A percentile compares a stretch with the other conserved stretches of the same genome.
Conservation (phyloP, 2,329 filamentous ascomycete genomes). For the Fusarium verrucosum region DNA sequence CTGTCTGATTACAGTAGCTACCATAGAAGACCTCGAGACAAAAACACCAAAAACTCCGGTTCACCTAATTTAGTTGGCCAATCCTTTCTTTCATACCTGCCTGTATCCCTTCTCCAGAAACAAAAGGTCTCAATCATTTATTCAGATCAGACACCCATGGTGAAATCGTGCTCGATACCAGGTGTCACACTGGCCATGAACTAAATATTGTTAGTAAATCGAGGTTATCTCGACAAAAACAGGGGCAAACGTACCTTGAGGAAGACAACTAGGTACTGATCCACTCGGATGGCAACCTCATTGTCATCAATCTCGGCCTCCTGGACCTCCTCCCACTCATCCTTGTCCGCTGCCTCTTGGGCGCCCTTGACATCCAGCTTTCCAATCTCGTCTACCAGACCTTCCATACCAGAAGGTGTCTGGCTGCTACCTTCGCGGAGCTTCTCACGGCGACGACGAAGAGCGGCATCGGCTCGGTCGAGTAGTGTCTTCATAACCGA, state of each 20-base stretch:
- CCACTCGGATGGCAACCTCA: constrained; percentile 84
- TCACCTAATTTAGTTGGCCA: constrained; percentile 17
- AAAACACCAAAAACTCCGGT: constrained; percentile 38
- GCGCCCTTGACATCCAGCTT: constrained; percentile 67
- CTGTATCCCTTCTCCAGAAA: background rate
- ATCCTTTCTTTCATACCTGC: constrained; percentile 1
- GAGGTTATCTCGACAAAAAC: background rate
- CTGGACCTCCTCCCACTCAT: constrained; percentile 74
- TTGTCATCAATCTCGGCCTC: constrained; percentile 70
- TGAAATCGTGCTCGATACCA: constrained; percentile 66
- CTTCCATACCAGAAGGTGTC: constrained; percentile 72
- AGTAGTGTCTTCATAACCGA: constrained; percentile 98
- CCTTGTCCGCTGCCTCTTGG: constrained; percentile 61
- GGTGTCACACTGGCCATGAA: constrained; percentile 92
- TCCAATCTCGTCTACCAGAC: constrained; percentile 82
- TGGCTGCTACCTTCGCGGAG: constrained; percentile 60
- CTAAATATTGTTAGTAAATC: constrained; percentile 45
- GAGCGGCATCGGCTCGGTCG: constrained; percentile 90
- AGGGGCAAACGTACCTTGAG: constrained; percentile 69
- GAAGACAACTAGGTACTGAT: constrained; percentile 88
- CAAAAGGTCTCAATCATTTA: background rate
- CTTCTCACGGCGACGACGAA: constrained; percentile 88
- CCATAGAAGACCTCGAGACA: constrained; percentile 1
- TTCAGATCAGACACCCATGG: constrained; percentile 39
- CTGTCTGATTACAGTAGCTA: background rate